phyloP scores from a whole-genome alignment of 2,329 filamentous ascomycete genomes.

The Phyllosticta capitalensis region DNA sequence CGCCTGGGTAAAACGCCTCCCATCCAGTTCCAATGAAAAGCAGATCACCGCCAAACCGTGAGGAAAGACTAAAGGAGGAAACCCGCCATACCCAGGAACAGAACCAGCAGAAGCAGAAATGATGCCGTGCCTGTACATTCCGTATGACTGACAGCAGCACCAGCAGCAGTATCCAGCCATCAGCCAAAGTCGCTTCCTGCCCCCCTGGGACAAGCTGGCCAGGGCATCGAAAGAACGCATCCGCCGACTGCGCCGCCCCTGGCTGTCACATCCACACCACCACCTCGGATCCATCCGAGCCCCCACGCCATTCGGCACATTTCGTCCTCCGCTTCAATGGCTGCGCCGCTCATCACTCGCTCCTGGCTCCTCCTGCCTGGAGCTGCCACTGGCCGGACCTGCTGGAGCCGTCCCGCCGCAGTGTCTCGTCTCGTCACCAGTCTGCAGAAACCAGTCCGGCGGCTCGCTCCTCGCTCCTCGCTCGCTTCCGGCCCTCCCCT shows the following conservation, averaged over 20 bases:
- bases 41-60: not conserved
- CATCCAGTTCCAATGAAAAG: not conserved
- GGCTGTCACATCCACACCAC: not conserved
- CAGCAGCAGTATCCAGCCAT: too few species aligned
- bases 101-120: not conserved
- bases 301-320: not conserved
- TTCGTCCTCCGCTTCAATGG: not conserved
- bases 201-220: not conserved
- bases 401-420: too few species aligned
- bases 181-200: too few species aligned
- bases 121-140: not conserved
- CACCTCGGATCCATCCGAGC: not conserved
- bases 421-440: too few species aligned
- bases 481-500: too few species aligned
- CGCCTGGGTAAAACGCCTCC: not conserved
- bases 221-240: not conserved
- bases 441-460: too few species aligned
- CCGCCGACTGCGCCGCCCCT: not conserved
- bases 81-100: not conserved
- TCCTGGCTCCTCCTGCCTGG: too few species aligned
- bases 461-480: too few species aligned
- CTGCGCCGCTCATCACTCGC: not conserved
- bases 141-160: too few species aligned
- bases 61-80: not conserved
- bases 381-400: too few species aligned